Conservation (phyloP, 2,329 filamentous ascomycete species). For the Monilinia fructigena region DNA sequence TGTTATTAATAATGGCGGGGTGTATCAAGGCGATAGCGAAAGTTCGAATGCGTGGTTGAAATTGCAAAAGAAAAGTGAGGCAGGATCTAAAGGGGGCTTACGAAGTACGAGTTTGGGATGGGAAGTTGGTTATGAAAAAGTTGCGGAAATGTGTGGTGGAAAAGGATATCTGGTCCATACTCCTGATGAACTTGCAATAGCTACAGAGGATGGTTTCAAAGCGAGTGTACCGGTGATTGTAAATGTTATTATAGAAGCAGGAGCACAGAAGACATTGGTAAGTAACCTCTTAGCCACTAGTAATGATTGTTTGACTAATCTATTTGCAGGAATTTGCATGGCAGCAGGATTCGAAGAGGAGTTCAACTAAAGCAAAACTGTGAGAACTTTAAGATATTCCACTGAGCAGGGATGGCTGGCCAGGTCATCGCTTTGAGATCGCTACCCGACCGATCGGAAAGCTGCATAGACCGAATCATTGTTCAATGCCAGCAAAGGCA, state of each 20-base stretch:
- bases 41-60: constrained; percentile 46
- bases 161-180: constrained; percentile 52
- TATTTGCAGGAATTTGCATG: constrained; percentile 37
- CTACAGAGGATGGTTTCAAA: constrained; percentile 51
- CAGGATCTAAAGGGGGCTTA: constrained; percentile 41
- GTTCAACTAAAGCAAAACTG: constrained; percentile 30
- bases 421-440: not conserved
- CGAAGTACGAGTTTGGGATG: constrained; percentile 52
- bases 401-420: not conserved
- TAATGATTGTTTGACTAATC: constrained; percentile 16
- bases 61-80: constrained; percentile 44
- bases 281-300: constrained; percentile 18
- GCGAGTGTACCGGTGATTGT: constrained; percentile 50
- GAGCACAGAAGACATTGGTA: constrained; percentile 45
- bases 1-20: constrained; percentile 55
- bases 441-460: constrained; percentile 1
- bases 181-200: constrained; percentile 50
- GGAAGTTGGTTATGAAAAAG: constrained; percentile 54
- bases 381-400: not conserved
- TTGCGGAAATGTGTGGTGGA: constrained; percentile 55
- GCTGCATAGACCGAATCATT: not conserved
- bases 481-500: not conserved
- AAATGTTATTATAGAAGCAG: constrained; percentile 56
- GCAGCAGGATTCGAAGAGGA: constrained; percentile 37
- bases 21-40: constrained; percentile 47